Percentiles rank a stretch among this genome's conserved stretches.
These are phyloP conservation scores for Xylogone sp. DNA, from an alignment of 2,329 filamentous ascomycete species.

Conservation along the genomic window DNA sequence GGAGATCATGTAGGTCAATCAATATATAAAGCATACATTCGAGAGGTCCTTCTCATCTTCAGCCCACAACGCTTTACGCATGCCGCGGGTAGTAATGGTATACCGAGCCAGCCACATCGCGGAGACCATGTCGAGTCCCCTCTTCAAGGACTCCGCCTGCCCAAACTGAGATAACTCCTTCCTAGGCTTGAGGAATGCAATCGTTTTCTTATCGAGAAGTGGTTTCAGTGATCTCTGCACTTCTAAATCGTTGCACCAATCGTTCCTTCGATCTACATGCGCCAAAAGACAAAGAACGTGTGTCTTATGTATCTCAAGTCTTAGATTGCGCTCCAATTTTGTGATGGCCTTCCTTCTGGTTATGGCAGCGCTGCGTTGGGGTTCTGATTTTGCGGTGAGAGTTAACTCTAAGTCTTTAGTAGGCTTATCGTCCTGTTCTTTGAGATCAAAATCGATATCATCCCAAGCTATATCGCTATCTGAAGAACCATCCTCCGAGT, in stretches of 20 bases:
- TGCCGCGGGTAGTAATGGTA: constrained; percentile 64
- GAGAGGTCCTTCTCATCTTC: constrained; percentile 59
- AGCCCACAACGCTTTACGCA: constrained; percentile 71
- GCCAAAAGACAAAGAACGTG: constrained; percentile 81
- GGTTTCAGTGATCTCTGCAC: constrained; percentile 64
- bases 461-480: constrained; percentile 61
- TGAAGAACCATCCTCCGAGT: constrained; percentile 50
- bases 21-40: constrained; percentile 40
- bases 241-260: constrained; percentile 78
- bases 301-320: constrained; percentile 78
- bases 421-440: constrained; percentile 22
- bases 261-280: constrained; percentile 74
- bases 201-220: constrained; percentile 62
- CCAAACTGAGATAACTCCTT: constrained; percentile 68
- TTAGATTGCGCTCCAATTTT: constrained; percentile 48
- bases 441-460: constrained; percentile 45
- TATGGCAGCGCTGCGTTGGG: constrained; percentile 9
- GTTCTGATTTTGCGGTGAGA: constrained; percentile 19
- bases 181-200: constrained; percentile 66
- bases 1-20: constrained; percentile 10
- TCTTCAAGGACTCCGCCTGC: constrained; percentile 71
- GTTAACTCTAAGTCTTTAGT: constrained; percentile 29
- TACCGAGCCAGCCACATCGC: constrained; percentile 68
- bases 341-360: constrained; percentile 44
- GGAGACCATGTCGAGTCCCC: constrained; percentile 68